Evolutionary conservation across 768 basidiomycete genomes (phyloP).

Genomic region (Paxillus rubicundulus): DNA sequence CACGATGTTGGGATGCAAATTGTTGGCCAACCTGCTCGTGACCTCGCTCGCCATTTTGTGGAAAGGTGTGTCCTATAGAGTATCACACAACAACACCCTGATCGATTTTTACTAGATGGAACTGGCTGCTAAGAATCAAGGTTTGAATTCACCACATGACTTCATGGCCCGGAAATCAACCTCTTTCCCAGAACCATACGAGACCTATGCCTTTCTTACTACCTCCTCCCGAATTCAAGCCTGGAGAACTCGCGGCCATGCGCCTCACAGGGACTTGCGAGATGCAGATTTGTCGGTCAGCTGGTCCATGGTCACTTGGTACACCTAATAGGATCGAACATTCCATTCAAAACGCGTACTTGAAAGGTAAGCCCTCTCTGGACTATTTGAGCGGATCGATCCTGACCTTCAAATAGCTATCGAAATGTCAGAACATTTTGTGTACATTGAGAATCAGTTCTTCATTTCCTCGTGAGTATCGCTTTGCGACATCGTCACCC

Average conservation of each 20-base stretch:
- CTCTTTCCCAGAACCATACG: slow-evolving; percentile 71
- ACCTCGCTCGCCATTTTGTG: slow-evolving; percentile 91
- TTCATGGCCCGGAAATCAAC: background rate
- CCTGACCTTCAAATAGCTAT: slow-evolving; percentile 56
- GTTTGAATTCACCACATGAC: slow-evolving; percentile 37
- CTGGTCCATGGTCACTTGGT: slow-evolving; percentile 95
- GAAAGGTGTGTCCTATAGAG: slow-evolving; percentile 56
- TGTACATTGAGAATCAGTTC: slow-evolving; percentile 97
- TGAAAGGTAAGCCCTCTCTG: slow-evolving; percentile 58
- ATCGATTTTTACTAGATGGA: slow-evolving; percentile 62
- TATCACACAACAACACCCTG: background rate
- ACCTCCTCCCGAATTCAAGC: slow-evolving; percentile 89
- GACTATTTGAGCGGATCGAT: background rate
- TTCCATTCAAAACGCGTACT: slow-evolving; percentile 93
- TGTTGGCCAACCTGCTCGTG: slow-evolving; percentile 93
- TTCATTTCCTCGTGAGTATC: slow-evolving; percentile 79
- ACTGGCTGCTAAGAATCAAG: slow-evolving; percentile 90
- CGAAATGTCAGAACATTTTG: slow-evolving; percentile 91
- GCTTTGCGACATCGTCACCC: background rate
- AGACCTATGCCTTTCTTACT: slow-evolving; percentile 89
- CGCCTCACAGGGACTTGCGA: slow-evolving; percentile 96
- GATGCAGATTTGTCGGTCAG: slow-evolving; percentile 92
- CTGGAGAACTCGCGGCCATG: slow-evolving; percentile 70
- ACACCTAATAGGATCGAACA: slow-evolving; percentile 81
- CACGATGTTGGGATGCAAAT: slow-evolving; percentile 97